Evolutionary conservation across 2,329 filamentous ascomycete genomes (phyloP).

Genomic region (Xylariaceae sp.): DNA sequence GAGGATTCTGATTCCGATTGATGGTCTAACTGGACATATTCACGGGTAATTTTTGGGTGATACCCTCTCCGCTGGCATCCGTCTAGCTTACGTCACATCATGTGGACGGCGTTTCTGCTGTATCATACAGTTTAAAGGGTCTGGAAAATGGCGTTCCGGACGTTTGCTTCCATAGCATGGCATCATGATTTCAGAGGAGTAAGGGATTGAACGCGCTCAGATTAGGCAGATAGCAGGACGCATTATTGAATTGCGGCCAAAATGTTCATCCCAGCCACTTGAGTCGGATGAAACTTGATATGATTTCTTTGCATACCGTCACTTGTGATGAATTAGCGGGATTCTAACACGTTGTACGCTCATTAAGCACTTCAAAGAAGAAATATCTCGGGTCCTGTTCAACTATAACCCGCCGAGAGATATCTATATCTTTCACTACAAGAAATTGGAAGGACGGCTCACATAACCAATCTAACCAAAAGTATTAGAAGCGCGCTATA

Average conservation of each 20-base stretch:
- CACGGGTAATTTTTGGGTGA: conserved; percentile 33
- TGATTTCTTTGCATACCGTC: not conserved
- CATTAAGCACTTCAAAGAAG: too few relatives aligned
- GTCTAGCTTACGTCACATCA: conserved; percentile 27
- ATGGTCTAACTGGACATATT: conserved; percentile 23
- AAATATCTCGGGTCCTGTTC: not conserved
- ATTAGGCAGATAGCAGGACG: conserved; percentile 27
- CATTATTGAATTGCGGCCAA: conserved; percentile 10
- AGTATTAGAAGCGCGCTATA: too few relatives aligned
- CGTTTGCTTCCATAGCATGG: conserved; percentile 23
- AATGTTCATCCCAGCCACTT: conserved; percentile 19
- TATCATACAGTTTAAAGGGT: conserved; percentile 37
- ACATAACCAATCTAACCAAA: too few relatives aligned
- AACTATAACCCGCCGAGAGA: too few relatives aligned
- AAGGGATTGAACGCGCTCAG: conserved; percentile 6
- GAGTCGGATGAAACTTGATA: not conserved
- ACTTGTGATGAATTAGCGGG: too few relatives aligned
- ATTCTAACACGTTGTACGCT: too few relatives aligned
- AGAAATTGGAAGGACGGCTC: too few relatives aligned
- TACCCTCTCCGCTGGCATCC: conserved; percentile 32
- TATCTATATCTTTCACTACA: too few relatives aligned
- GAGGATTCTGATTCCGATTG: conserved; percentile 61
- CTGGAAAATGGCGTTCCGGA: conserved; percentile 40
- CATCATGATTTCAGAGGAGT: conserved; percentile 22
- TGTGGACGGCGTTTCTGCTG: conserved; percentile 37